phyloP scores from a whole-genome alignment of 2,329 filamentous ascomycete species.

The Colletotrichum graminicola region DNA sequence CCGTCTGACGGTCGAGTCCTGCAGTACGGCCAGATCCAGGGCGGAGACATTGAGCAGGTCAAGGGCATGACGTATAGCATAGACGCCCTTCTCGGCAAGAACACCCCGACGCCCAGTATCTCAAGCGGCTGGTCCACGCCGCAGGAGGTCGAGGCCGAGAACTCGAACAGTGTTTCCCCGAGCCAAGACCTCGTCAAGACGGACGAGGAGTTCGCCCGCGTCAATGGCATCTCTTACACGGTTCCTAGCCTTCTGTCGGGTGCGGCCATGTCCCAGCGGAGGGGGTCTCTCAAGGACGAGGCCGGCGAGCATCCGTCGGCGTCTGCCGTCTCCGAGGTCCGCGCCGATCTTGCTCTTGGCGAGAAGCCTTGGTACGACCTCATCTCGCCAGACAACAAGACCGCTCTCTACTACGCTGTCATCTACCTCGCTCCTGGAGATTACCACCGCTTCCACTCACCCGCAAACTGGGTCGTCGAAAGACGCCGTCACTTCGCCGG shows the following conservation, averaged over 20 bases:
- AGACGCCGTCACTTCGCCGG: slow-evolving; percentile 96
- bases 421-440: slow-evolving; percentile 97
- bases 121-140: slow-evolving; percentile 52
- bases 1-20: slow-evolving; percentile 92
- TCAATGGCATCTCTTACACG: slow-evolving; percentile 97
- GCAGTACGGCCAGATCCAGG: slow-evolving; percentile 91
- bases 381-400: slow-evolving; percentile 71
- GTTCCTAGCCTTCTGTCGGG: slow-evolving; percentile 90
- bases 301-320: slow-evolving; percentile 73
- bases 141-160: slow-evolving; percentile 45
- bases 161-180: slow-evolving; percentile 52
- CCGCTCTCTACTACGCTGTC: slow-evolving; percentile 90
- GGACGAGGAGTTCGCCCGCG: slow-evolving; percentile 91
- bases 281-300: slow-evolving; percentile 75
- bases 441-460: slow-evolving; percentile 98
- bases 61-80: slow-evolving; percentile 99
- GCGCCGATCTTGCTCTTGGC: slow-evolving; percentile 83
- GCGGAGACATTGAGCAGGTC: slow-evolving; percentile 96
- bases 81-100: slow-evolving; percentile 87
- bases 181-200: slow-evolving; percentile 77
- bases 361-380: slow-evolving; percentile 78
- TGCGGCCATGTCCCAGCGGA: slow-evolving; percentile 58
- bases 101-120: slow-evolving; percentile 68
- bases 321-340: slow-evolving; percentile 84
- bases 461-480: slow-evolving; percentile 94